Conservation (phyloP, 2,329 filamentous ascomycete species). For the Venturiaceae sp. region DNA sequence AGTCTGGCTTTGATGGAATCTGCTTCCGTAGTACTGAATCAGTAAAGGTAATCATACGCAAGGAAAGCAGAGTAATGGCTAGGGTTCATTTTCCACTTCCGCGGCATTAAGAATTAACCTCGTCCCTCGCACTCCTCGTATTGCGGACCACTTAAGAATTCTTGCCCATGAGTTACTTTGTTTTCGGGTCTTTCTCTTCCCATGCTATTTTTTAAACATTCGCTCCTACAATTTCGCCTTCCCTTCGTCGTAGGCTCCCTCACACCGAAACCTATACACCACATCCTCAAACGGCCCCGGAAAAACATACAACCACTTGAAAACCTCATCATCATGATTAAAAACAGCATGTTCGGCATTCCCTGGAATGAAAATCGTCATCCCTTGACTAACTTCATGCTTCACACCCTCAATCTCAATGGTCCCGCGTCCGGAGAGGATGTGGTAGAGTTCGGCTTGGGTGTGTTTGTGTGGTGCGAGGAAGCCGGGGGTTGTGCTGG, state of each 20-base stretch:
- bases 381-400: neutral
- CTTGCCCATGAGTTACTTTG: too few species aligned
- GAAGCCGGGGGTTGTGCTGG: neutral
- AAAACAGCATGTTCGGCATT: neutral
- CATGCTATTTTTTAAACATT: too few species aligned
- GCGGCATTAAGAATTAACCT: too few species aligned
- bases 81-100: too few species aligned
- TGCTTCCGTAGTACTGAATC: too few species aligned
- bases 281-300: neutral
- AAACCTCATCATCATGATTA: neutral
- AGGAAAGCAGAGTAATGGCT: too few species aligned
- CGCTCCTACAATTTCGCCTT: neutral
- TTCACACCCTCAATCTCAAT: neutral
- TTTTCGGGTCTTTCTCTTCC: too few species aligned
- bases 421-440: neutral
- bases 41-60: too few species aligned
- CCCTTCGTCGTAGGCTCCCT: neutral
- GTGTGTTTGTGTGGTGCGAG: neutral
- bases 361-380: neutral
- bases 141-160: too few species aligned
- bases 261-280: neutral
- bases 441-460: neutral
- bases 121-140: too few species aligned
- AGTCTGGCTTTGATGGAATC: too few species aligned
- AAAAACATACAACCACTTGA: neutral